These are phyloP conservation scores for Daldinia caldariorum DNA, from an alignment of 495 filamentous ascomycete genomes.

Conservation along the genomic window DNA sequence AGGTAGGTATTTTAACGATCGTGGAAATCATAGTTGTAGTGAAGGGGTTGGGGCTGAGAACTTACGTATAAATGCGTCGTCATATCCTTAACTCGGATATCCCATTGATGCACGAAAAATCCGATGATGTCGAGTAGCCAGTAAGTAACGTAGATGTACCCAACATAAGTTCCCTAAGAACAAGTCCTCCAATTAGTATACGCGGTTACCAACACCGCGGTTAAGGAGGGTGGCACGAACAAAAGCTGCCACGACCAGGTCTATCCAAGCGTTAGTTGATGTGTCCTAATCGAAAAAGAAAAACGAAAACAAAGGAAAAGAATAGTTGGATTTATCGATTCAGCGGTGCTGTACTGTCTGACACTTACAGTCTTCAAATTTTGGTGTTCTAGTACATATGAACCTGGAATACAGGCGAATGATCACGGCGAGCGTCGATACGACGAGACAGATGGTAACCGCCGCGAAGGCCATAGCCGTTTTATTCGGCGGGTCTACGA, in stretches of 20 bases:
- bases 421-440: conserved; percentile 10
- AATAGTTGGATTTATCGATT: too few species aligned
- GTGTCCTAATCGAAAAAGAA: neutral
- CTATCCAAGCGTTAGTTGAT: neutral
- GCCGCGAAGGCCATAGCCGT: conserved; percentile 25
- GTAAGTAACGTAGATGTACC: conserved; percentile 12
- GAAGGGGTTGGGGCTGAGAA: too few species aligned
- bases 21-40: neutral
- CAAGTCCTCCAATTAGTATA: neutral
- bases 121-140: neutral
- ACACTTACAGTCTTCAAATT: conserved; percentile 23
- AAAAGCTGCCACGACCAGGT: conserved; percentile 20
- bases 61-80: conserved; percentile 9
- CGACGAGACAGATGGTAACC: conserved; percentile 15
- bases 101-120: conserved; percentile 32
- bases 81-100: conserved; percentile 18
- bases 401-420: conserved; percentile 15
- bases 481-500: conserved; percentile 32
- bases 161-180: conserved; percentile 12
- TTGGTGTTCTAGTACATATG: conserved; percentile 5
- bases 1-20: too few species aligned
- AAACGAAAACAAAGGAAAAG: too few species aligned
- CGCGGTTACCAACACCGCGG: neutral
- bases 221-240: neutral
- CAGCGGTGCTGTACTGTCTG: too few species aligned